Conservation (phyloP, 2,329 filamentous ascomycete species). For the Fusarium succisae region DNA sequence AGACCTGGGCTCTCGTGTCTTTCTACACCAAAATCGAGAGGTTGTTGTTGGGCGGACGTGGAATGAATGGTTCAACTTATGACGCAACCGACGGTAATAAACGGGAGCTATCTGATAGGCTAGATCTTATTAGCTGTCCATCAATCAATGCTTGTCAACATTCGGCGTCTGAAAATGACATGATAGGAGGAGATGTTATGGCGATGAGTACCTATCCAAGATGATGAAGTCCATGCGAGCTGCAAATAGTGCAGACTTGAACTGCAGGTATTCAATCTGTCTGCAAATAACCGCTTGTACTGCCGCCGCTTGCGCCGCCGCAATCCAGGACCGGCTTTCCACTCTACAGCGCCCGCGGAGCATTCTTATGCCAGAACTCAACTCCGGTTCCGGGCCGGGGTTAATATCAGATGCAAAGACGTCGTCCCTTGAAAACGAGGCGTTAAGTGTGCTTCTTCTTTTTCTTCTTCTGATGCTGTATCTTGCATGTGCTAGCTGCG, state of each 20-base stretch:
- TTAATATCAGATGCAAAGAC: background rate
- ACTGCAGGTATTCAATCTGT: background rate
- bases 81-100: conserved; percentile 17
- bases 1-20: background rate
- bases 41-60: conserved; percentile 11
- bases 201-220: no score
- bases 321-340: conserved; percentile 7
- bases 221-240: background rate
- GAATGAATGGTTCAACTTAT: conserved; percentile 16
- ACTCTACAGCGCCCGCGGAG: background rate
- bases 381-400: conserved; percentile 27
- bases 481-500: background rate
- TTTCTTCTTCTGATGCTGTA: background rate
- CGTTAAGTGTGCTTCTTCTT: background rate
- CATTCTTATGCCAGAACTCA: background rate
- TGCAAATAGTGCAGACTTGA: background rate
- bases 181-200: background rate
- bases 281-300: background rate
- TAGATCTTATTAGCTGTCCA: background rate
- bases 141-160: background rate
- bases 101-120: conserved; percentile 12
- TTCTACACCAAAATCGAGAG: background rate
- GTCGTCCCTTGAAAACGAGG: background rate
- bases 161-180: background rate
- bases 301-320: conserved; percentile 5